phyloP scores from a whole-genome alignment of 306 rosid genomes.

The Rosa rugosa region DNA sequence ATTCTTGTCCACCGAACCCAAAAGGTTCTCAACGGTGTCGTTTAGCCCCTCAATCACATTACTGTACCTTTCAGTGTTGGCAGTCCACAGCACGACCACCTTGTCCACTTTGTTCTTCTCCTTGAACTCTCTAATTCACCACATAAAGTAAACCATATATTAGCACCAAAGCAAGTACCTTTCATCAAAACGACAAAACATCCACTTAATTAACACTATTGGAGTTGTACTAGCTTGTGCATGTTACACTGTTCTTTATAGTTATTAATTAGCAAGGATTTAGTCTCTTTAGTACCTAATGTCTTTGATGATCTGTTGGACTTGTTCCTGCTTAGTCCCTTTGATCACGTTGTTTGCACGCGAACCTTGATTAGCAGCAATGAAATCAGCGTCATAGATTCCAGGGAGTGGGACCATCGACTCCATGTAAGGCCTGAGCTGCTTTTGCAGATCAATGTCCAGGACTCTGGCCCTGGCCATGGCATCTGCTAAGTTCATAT shows the following conservation, averaged over 20 bases:
- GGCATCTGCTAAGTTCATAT: conserved; percentile 93
- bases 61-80: conserved; percentile 97
- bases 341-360: conserved; percentile 89
- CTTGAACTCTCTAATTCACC: conserved; percentile 73
- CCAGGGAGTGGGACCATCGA: conserved; percentile 98
- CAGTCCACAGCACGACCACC: conserved; percentile 97
- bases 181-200: neutral
- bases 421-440: conserved; percentile 94
- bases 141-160: neutral
- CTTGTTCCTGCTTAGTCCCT: conserved; percentile 87
- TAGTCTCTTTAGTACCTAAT: conserved; percentile 47
- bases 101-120: conserved; percentile 77
- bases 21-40: conserved; percentile 74
- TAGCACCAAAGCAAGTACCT: conserved; percentile 14
- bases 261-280: neutral
- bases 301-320: conserved; percentile 73
- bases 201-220: neutral
- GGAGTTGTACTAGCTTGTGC: neutral
- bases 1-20: conserved; percentile 76
- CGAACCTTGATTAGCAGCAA: conserved; percentile 90
- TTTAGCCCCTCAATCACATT: conserved; percentile 80
- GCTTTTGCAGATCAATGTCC: conserved; percentile 97
- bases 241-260: neutral
- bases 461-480: conserved; percentile 93
- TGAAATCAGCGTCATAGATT: conserved; percentile 84